A percentile compares a stretch with the other conserved stretches of the same genome.
Conservation (phyloP, 805 yeast genomes). For the Kazachstania martiniae region DNA sequence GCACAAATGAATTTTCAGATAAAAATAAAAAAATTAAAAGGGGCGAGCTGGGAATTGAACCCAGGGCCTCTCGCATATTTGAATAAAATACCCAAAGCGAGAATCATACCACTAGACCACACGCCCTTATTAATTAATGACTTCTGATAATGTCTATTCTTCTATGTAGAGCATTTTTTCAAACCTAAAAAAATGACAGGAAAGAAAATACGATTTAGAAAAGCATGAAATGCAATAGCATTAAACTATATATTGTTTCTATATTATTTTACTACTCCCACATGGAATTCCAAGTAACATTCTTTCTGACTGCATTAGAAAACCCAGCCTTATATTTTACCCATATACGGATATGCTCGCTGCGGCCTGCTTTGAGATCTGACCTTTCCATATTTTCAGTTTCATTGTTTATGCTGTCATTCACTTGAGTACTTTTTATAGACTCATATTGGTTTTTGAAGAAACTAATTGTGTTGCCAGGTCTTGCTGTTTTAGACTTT, state of each 20-base stretch:
- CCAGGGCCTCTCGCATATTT: slow-evolving; percentile 47
- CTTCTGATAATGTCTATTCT: neutral
- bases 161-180: too few relatives aligned
- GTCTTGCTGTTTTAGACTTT: slow-evolving; percentile 8
- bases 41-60: slow-evolving; percentile 45
- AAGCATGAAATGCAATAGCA: neutral
- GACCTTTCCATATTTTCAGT: neutral
- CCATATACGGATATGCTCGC: slow-evolving; percentile 44
- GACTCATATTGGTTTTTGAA: slow-evolving; percentile 36
- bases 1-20: too few relatives aligned
- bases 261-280: slow-evolving; percentile 24
- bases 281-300: slow-evolving; percentile 63
- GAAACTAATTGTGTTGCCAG: slow-evolving; percentile 21
- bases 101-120: slow-evolving; percentile 33
- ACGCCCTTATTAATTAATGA: slow-evolving; percentile 18
- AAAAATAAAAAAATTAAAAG: slow-evolving; percentile 9
- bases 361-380: slow-evolving; percentile 4
- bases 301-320: slow-evolving; percentile 82
- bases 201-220: too few relatives aligned
- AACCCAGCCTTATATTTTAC: slow-evolving; percentile 89
- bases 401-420: neutral
- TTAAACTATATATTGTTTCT: neutral
- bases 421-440: slow-evolving; percentile 3
- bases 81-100: slow-evolving; percentile 25
- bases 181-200: neutral